A percentile compares a stretch with the other conserved stretches of the same genome.
These are phyloP conservation scores for Phytophthora citricola DNA, from an alignment of 352 stramenopile genomes.

Conservation along the genomic window DNA sequence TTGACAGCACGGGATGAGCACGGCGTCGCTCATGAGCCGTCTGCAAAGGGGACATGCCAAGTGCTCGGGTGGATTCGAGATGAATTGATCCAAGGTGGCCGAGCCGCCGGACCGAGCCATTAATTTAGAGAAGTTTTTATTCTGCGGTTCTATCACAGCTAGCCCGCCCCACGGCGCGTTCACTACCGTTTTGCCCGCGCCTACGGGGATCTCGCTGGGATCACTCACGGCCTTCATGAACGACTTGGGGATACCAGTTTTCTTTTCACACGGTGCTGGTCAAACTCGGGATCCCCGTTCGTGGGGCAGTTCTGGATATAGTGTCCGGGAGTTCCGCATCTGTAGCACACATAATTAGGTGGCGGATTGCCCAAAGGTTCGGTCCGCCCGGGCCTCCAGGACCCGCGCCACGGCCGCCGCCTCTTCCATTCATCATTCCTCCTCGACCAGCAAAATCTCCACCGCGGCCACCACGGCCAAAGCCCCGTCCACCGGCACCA, in stretches of 20 bases:
- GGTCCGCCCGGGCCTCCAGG: slow-evolving; percentile 20
- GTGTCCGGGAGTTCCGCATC: slow-evolving; percentile 83
- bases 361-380: slow-evolving; percentile 65
- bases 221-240: slow-evolving; percentile 91
- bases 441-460: slow-evolving; percentile 54
- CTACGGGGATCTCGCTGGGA: slow-evolving; percentile 84
- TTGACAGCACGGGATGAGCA: slow-evolving; percentile 89
- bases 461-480: slow-evolving; percentile 48
- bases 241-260: slow-evolving; percentile 89
- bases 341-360: slow-evolving; percentile 88
- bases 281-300: slow-evolving; percentile 88
- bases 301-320: slow-evolving; percentile 92
- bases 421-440: slow-evolving; percentile 58
- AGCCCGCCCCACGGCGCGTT: slow-evolving; percentile 85
- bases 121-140: slow-evolving; percentile 94
- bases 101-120: slow-evolving; percentile 88
- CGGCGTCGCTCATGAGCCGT: slow-evolving; percentile 87
- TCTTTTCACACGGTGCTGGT: slow-evolving; percentile 90
- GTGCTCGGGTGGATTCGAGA: slow-evolving; percentile 89
- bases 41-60: slow-evolving; percentile 91
- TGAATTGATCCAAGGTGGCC: slow-evolving; percentile 91
- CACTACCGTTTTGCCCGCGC: slow-evolving; percentile 86
- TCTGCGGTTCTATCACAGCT: slow-evolving; percentile 91
- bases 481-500: slow-evolving; percentile 51
- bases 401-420: slow-evolving; percentile 39